Evolutionary conservation across 129 eudicot species (phyloP), one percentile per base, ranked within the genome.

Genomic region (Sambucus nigra): DNA sequence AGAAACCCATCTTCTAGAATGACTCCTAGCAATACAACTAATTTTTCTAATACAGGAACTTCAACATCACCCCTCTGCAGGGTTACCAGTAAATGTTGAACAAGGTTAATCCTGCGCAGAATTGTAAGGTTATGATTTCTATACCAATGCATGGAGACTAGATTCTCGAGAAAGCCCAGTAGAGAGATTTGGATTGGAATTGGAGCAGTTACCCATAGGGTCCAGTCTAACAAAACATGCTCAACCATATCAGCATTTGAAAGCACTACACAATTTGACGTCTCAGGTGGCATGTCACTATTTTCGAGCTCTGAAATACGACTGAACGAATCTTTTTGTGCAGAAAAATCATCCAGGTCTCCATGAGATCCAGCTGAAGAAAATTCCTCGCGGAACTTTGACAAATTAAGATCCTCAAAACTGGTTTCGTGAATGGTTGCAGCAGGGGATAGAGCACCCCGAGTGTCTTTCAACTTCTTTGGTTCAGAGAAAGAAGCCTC

Each of bases 181-280:
- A 92, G 67, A 51, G 99, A 62, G 50, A 92, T 80, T 68, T 92
- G 99, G 48, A 92, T 80, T 4, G 96, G 76, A 65, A 92, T 71
- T 11, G 88, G 78, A 29, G 99, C 87, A 13, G 74, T 76, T 38
- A 86, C 99, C 99, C 99, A 92, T 13, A 92, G 60, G 24, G 99
- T 92, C 99, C 99, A 92, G 76, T 92, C 99, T 73, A 92, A 68
- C 53, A 92, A 73, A 18, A 92, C 92, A 60, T 92, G 92, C 59
- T 92, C 99, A 47, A 92, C 87, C 99, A 92, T 92, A 58, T 92
- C 99, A 23, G 96, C 78, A 60, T 92, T 92, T 18, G 99, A 92
- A 55, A 92, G 78, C 48, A 92, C 96, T 50, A 92, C 64, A 72
- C 99, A 92, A 61, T 87, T 92, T 47, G 99, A 86, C 61, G 84